A percentile compares a stretch with the other conserved stretches of the same genome.
Evolutionary conservation across 1,139 yeast species (phyloP).

Genomic region (Pichia sp.): DNA sequence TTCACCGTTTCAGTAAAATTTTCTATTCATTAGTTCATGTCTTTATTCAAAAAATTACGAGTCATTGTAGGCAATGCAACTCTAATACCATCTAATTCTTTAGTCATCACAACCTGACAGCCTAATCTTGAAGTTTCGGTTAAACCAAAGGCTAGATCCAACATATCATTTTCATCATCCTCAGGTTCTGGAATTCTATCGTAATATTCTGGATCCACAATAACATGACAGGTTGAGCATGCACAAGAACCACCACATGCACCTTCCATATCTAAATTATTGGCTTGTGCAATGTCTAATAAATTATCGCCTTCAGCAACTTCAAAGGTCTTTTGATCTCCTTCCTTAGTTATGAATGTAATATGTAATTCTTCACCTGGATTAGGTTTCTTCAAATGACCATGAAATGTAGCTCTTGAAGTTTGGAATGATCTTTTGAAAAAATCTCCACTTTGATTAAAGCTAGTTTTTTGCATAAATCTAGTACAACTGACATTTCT

Average conservation of each 20-base stretch:
- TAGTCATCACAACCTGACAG: constrained; percentile 85
- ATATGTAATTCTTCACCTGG: constrained; percentile 90
- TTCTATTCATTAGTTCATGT: constrained; percentile 14
- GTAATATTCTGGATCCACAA: constrained; percentile 90
- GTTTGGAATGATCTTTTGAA: constrained; percentile 16
- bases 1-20: no score
- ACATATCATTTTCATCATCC: constrained; percentile 97
- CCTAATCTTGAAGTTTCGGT: constrained; percentile 96
- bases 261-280: constrained; percentile 90
- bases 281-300: constrained; percentile 90
- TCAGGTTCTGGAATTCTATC: constrained; percentile 91
- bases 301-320: constrained; percentile 91
- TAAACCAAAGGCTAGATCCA: constrained; percentile 93
- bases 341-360: constrained; percentile 90
- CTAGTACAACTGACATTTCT: neutral
- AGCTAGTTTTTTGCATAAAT: neutral
- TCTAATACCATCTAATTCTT: constrained; percentile 85
- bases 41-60: constrained; percentile 62
- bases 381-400: constrained; percentile 82
- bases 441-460: neutral
- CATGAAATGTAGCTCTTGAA: constrained; percentile 41
- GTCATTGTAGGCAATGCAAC: constrained; percentile 99
- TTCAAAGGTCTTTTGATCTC: constrained; percentile 71
- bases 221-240: constrained; percentile 94
- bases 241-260: constrained; percentile 99